Evolutionary conservation across 371 early-diverging fungal species (phyloP).

Genomic region (Actinomucor elegans): DNA sequence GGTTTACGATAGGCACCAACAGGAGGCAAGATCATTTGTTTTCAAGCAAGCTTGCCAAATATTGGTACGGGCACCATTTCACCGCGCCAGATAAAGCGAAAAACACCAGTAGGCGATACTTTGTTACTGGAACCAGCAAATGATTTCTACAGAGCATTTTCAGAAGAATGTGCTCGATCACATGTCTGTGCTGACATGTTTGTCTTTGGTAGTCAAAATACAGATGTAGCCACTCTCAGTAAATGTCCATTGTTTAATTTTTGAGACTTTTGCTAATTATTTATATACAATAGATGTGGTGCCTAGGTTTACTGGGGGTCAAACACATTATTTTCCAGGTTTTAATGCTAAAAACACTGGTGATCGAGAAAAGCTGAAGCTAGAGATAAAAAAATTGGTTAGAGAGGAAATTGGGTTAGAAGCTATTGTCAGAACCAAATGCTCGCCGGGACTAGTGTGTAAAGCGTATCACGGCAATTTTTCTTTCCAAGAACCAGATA

Average conservation of each 20-base stretch:
- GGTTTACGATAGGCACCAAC: slow-evolving; percentile 61
- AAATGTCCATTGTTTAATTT: too few relatives aligned
- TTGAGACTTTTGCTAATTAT: too few relatives aligned
- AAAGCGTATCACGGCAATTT: slow-evolving; percentile 88
- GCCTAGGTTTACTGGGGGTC: slow-evolving; percentile 86
- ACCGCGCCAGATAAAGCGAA: slow-evolving; percentile 55
- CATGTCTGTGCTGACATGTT: slow-evolving; percentile 87
- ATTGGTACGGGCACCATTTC: slow-evolving; percentile 63
- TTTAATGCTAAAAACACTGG: slow-evolving; percentile 70
- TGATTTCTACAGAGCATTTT: slow-evolving; percentile 79
- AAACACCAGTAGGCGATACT: slow-evolving; percentile 42
- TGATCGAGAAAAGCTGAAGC: slow-evolving; percentile 65
- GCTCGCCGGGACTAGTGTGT: slow-evolving; percentile 75
- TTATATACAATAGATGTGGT: slow-evolving; percentile 60
- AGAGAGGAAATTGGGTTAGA: slow-evolving; percentile 73
- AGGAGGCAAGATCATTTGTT: slow-evolving; percentile 80
- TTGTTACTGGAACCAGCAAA: slow-evolving; percentile 64
- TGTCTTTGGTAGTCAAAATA: slow-evolving; percentile 69
- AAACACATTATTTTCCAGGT: slow-evolving; percentile 79
- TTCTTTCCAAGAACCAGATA: slow-evolving; percentile 79
- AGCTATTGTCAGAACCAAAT: slow-evolving; percentile 86
- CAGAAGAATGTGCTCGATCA: slow-evolving; percentile 71
- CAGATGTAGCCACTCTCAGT: slow-evolving; percentile 83
- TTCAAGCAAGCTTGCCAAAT: slow-evolving; percentile 66
- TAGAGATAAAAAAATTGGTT: slow-evolving; percentile 72